These are phyloP conservation scores for Pseudonectria buxi DNA, from an alignment of 2,329 filamentous ascomycete species.

Conservation along the genomic window DNA sequence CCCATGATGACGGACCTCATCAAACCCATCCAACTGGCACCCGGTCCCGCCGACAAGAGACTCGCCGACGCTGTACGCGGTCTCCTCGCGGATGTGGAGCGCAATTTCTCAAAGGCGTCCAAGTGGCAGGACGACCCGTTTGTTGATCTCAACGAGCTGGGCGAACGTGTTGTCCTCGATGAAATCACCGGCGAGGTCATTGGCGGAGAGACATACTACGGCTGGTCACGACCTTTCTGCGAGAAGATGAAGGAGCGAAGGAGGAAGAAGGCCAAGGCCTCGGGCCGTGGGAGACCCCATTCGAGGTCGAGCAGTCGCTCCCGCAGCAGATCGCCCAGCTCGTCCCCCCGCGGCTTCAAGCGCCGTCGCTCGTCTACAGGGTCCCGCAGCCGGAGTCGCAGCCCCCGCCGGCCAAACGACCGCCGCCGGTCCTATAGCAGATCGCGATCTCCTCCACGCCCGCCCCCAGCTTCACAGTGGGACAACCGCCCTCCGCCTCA, in stretches of 20 bases:
- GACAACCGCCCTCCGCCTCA: slow-evolving; percentile 17
- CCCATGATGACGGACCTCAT: slow-evolving; percentile 67
- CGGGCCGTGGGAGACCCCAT: slow-evolving; percentile 27
- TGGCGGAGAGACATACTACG: slow-evolving; percentile 72
- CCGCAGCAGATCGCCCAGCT: slow-evolving; percentile 23
- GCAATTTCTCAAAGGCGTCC: slow-evolving; percentile 54
- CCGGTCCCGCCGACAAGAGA: slow-evolving; percentile 61
- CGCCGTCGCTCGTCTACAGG: slow-evolving; percentile 21
- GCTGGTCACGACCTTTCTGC: slow-evolving; percentile 77
- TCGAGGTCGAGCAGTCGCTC: slow-evolving; percentile 25
- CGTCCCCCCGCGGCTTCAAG: slow-evolving; percentile 25
- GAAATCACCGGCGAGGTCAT: slow-evolving; percentile 59
- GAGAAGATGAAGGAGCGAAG: slow-evolving; percentile 65
- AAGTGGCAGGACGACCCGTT: slow-evolving; percentile 40
- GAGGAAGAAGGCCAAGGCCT: slow-evolving; percentile 21
- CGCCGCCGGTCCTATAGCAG: slow-evolving; percentile 18
- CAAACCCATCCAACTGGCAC: slow-evolving; percentile 62
- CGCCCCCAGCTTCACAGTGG: slow-evolving; percentile 7
- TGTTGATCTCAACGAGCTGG: slow-evolving; percentile 67
- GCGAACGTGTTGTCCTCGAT: slow-evolving; percentile 60
- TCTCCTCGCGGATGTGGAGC: slow-evolving; percentile 63
- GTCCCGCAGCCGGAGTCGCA: slow-evolving; percentile 27
- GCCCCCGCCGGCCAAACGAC: slow-evolving; percentile 11
- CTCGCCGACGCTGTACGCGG: slow-evolving; percentile 62
- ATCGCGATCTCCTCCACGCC: slow-evolving; percentile 21